Conservation (phyloP, 176 grass and related monocot species). For the Carex kokanica region DNA sequence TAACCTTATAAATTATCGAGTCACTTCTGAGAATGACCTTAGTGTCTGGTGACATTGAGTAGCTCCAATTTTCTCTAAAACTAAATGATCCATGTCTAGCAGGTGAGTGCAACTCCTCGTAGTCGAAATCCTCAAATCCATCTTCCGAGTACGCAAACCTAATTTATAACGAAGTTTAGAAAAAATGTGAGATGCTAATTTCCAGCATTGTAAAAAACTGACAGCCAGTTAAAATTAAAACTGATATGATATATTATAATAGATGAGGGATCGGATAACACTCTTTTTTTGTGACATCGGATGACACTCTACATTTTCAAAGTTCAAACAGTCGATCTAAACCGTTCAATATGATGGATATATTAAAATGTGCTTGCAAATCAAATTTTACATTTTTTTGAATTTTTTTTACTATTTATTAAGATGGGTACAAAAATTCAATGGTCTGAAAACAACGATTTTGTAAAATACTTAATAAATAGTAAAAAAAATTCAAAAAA, state of each 20-base stretch:
- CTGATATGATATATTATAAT: constrained; percentile 1
- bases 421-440: too few relatives aligned
- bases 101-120: constrained; percentile 40
- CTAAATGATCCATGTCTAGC: constrained; percentile 42
- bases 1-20: constrained; percentile 39
- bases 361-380: too few relatives aligned
- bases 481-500: too few relatives aligned
- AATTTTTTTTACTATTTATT: too few relatives aligned
- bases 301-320: too few relatives aligned
- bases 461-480: too few relatives aligned
- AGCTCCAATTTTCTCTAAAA: constrained; percentile 73
- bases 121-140: constrained; percentile 31
- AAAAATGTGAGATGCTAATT: background rate
- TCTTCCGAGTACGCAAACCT: constrained; percentile 59
- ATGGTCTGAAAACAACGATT: too few relatives aligned
- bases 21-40: constrained; percentile 55
- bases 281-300: too few relatives aligned
- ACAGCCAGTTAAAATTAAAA: background rate
- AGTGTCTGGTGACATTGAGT: constrained; percentile 54
- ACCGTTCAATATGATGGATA: too few relatives aligned
- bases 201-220: background rate
- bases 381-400: too few relatives aligned
- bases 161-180: background rate
- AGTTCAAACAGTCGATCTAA: too few relatives aligned
- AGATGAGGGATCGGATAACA: too few relatives aligned